Conservation (phyloP, 495 filamentous ascomycete species). For the Neurospora sublineolata region DNA sequence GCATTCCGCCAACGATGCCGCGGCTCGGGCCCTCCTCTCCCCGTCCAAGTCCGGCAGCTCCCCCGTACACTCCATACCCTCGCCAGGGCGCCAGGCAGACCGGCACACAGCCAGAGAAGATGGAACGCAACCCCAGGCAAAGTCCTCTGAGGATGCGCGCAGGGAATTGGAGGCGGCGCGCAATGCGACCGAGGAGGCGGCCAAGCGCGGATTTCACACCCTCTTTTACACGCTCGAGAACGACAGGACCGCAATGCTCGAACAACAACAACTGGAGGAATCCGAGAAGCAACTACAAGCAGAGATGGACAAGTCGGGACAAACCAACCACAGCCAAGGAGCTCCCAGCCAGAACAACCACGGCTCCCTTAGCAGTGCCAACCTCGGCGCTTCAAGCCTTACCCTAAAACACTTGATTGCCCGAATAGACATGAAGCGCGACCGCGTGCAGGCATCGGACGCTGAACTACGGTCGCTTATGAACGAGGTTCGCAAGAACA, state of each 20-base stretch:
- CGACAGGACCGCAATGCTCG: constrained; percentile 89
- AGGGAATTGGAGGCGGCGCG: constrained; percentile 91
- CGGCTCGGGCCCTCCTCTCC: constrained; percentile 36
- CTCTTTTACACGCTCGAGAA: constrained; percentile 91
- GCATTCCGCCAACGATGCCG: constrained; percentile 32
- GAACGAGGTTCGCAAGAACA: constrained; percentile 92
- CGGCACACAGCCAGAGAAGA: constrained; percentile 30
- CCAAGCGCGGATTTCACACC: constrained; percentile 78
- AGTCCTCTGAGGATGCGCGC: constrained; percentile 71
- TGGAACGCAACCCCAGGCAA: constrained; percentile 37
- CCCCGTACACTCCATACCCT: constrained; percentile 41
- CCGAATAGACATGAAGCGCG: constrained; percentile 82
- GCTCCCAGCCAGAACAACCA: constrained; percentile 45
- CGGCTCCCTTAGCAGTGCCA: constrained; percentile 81
- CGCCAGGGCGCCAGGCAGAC: constrained; percentile 37
- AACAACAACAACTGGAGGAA: constrained; percentile 94
- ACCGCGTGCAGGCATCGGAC: constrained; percentile 79
- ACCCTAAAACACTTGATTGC: constrained; percentile 94
- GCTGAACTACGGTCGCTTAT: constrained; percentile 83
- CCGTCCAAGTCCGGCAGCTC: constrained; percentile 49
- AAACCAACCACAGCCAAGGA: constrained; percentile 35
- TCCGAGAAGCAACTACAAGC: constrained; percentile 91
- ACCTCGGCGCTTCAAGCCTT: constrained; percentile 91
- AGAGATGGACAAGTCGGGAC: constrained; percentile 64
- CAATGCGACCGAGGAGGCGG: constrained; percentile 83